These are phyloP conservation scores for Ilyonectria destructans DNA, from an alignment of 2,329 filamentous ascomycete species.

Conservation along the genomic window DNA sequence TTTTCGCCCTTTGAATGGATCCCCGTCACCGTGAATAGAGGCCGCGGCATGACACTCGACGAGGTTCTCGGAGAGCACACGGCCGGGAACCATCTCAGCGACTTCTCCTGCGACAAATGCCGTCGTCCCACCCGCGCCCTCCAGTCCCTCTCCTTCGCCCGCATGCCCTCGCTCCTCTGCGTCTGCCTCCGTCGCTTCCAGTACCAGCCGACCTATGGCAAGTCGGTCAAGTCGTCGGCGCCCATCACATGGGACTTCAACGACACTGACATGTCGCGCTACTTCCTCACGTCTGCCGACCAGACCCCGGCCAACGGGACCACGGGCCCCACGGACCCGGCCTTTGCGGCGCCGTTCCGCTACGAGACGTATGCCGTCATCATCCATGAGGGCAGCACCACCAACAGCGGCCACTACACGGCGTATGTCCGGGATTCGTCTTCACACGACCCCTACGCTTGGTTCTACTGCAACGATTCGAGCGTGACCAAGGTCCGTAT, in stretches of 20 bases:
- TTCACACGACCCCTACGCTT: slow-evolving; percentile 60
- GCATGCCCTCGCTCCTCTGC: slow-evolving; percentile 85
- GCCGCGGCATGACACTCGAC: slow-evolving; percentile 60
- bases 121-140: slow-evolving; percentile 77
- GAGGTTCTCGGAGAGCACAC: slow-evolving; percentile 82
- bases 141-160: slow-evolving; percentile 82
- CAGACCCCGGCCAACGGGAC: slow-evolving; percentile 48
- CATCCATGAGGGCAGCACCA: slow-evolving; percentile 78
- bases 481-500: slow-evolving; percentile 60
- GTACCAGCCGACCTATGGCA: slow-evolving; percentile 51
- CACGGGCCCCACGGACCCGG: slow-evolving; percentile 55
- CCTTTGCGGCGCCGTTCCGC: slow-evolving; percentile 71
- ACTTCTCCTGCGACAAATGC: slow-evolving; percentile 84
- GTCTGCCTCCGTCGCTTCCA: slow-evolving; percentile 79
- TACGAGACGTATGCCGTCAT: slow-evolving; percentile 93
- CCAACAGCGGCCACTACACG: slow-evolving; percentile 86
- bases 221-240: slow-evolving; percentile 77
- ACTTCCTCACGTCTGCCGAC: slow-evolving; percentile 59
- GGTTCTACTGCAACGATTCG: slow-evolving; percentile 68
- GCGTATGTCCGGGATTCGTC: slow-evolving; percentile 76
- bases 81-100: slow-evolving; percentile 76
- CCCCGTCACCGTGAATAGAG: slow-evolving; percentile 58
- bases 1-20: slow-evolving; percentile 71
- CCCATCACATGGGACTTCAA: slow-evolving; percentile 85
- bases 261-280: slow-evolving; percentile 71